A percentile compares a stretch with the other conserved stretches of the same genome.
phyloP scores from a whole-genome alignment of 2,329 filamentous ascomycete genomes.

The Coleophoma crateriformis region DNA sequence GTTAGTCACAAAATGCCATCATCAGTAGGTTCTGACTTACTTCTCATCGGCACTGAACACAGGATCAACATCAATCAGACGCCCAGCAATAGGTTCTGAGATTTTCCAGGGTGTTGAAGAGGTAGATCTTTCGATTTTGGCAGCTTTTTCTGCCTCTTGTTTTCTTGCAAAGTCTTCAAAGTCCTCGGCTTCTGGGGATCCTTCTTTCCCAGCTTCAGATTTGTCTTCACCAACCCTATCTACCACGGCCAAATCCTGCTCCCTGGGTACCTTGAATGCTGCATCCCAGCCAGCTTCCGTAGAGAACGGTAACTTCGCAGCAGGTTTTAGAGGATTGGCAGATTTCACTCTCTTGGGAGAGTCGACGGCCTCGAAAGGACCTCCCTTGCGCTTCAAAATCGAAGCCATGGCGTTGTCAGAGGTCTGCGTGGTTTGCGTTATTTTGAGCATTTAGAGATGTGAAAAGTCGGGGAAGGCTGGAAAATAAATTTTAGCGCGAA shows the following conservation, averaged over 20 bases:
- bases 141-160: constrained; percentile 8
- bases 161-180: constrained; percentile 14
- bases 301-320: constrained; percentile 4
- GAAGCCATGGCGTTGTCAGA: constrained; percentile 28
- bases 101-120: constrained; percentile 44
- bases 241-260: constrained; percentile 10
- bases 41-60: constrained; percentile 56
- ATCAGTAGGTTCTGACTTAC: constrained; percentile 34
- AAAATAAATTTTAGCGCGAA: constrained; percentile 11
- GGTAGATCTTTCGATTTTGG: constrained; percentile 23
- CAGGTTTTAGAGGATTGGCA: constrained; percentile 1
- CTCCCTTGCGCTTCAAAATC: constrained; percentile 29
- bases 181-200: constrained; percentile 13
- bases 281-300: constrained; percentile 19
- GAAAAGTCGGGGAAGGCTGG: constrained; percentile 2
- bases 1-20: constrained; percentile 9
- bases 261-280: constrained; percentile 16
- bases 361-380: constrained; percentile 20
- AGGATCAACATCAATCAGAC: constrained; percentile 60
- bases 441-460: constrained; percentile 1
- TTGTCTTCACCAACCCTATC: constrained; percentile 15
- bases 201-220: constrained; percentile 2
- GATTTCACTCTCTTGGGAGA: constrained; percentile 23
- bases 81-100: constrained; percentile 59
- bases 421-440: constrained; percentile 14